phyloP scores from a whole-genome alignment of 352 stramenopile genomes.

The Phytophthora foliorum region DNA sequence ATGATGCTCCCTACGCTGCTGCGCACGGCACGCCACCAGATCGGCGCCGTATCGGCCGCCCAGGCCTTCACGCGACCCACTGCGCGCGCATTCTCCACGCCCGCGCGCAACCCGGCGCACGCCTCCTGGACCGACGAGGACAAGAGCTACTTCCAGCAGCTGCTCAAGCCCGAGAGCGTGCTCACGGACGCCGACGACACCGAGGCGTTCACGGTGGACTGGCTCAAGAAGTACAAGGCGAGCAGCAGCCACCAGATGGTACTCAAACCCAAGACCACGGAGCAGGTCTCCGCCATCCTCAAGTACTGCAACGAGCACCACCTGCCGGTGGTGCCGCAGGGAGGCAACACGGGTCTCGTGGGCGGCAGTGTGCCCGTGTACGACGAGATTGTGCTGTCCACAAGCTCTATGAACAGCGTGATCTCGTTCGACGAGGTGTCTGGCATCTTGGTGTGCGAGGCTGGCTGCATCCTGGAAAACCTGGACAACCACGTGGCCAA shows the following conservation, averaged over 20 bases:
- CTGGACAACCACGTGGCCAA: constrained; percentile 92
- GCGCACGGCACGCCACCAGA: constrained; percentile 20
- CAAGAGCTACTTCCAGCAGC: constrained; percentile 68
- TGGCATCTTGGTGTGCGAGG: constrained; percentile 87
- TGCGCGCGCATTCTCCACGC: constrained; percentile 37
- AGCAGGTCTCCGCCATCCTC: constrained; percentile 91
- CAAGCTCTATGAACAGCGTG: constrained; percentile 93
- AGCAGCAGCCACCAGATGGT: constrained; percentile 74
- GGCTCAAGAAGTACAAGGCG: constrained; percentile 88
- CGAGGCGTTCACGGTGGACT: constrained; percentile 80
- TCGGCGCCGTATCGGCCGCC: constrained; percentile 5
- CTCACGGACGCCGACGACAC: constrained; percentile 79
- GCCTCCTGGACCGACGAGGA: constrained; percentile 72
- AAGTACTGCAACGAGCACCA: constrained; percentile 92
- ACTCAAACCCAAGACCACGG: constrained; percentile 88
- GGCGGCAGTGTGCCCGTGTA: constrained; percentile 92
- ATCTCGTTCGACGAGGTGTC: constrained; percentile 91
- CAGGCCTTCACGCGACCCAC: constrained; percentile 4
- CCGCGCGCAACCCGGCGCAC: constrained; percentile 53
- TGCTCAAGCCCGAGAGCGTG: constrained; percentile 71
- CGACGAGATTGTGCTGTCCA: constrained; percentile 96
- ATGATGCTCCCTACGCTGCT: constrained; percentile 39
- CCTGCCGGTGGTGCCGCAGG: constrained; percentile 95
- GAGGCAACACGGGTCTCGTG: constrained; percentile 98
- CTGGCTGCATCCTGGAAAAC: constrained; percentile 95